These are phyloP conservation scores for Ceratopteris richardii DNA, from an alignment of 75 land plant genomes.

Conservation along the genomic window DNA sequence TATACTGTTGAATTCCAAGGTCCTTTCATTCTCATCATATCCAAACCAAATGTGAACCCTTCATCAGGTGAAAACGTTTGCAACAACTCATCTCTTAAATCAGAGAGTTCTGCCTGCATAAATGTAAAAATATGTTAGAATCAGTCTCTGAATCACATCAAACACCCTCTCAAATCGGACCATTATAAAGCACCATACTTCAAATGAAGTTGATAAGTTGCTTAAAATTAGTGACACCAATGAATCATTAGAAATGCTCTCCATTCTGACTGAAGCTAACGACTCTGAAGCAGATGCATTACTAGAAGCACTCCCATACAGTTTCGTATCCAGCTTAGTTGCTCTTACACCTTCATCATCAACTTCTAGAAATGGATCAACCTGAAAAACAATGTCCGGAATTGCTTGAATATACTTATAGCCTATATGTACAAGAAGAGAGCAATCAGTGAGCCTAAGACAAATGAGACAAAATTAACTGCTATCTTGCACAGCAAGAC, in stretches of 20 bases:
- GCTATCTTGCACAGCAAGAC: no score
- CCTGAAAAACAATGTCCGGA: conserved; percentile 47
- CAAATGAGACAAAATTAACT: no score
- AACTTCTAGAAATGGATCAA: conserved; percentile 76
- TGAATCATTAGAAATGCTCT: conserved; percentile 48
- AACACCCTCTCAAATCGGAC: no score
- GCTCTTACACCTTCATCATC: conserved; percentile 57
- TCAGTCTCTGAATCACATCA: no score
- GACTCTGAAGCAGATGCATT: conserved; percentile 45
- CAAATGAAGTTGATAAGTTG: conserved; percentile 39
- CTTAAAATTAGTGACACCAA: conserved; percentile 56
- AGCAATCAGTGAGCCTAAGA: no score
- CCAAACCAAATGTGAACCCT: conserved; percentile 54
- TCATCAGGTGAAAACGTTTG: conserved; percentile 67
- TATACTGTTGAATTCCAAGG: conserved; percentile 22
- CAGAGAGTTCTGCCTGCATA: conserved; percentile 42
- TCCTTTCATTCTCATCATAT: conserved; percentile 26
- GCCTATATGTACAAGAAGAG: no score
- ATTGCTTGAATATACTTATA: no score
- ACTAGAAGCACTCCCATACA: conserved; percentile 70
- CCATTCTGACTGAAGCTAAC: conserved; percentile 47
- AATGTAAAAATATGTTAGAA: background rate
- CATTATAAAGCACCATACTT: no score
- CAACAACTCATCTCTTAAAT: conserved; percentile 36
- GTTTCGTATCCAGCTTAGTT: conserved; percentile 12